Conservation (phyloP, 2,329 filamentous ascomycete species). For the Pseudopithomyces maydicus region DNA sequence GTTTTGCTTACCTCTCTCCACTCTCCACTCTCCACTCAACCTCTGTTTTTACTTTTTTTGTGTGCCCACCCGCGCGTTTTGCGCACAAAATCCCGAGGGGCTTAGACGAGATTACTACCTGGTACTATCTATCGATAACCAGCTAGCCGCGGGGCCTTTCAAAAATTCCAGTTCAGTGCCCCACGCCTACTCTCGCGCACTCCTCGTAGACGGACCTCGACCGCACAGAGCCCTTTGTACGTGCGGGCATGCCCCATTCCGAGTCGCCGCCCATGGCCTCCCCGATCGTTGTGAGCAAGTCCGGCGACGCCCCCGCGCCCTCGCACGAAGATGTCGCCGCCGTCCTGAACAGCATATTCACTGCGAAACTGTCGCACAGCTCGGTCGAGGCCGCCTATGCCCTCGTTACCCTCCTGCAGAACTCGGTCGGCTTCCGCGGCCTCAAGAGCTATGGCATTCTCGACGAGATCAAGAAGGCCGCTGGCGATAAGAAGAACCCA, state of each 20-base stretch:
- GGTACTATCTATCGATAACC: conserved; percentile 5
- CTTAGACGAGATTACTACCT: conserved; percentile 2
- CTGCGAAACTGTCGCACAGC: conserved; percentile 58
- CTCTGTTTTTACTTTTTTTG: not conserved
- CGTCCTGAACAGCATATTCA: conserved; percentile 52
- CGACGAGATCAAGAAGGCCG: conserved; percentile 73
- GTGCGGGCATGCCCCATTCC: conserved; percentile 53
- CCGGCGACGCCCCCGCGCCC: conserved; percentile 48
- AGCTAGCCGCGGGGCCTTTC: not conserved
- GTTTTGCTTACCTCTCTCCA: not conserved
- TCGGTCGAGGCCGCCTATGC: conserved; percentile 68
- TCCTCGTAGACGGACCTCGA: not conserved
- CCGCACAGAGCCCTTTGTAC: not conserved
- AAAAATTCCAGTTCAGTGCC: conserved; percentile 5
- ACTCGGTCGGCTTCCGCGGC: conserved; percentile 68
- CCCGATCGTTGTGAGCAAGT: conserved; percentile 53
- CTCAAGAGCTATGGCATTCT: conserved; percentile 66
- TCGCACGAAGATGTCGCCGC: conserved; percentile 52
- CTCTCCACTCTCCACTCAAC: conserved; percentile 1
- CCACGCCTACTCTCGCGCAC: conserved; percentile 3
- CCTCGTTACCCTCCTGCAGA: conserved; percentile 66
- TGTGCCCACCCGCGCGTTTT: not conserved
- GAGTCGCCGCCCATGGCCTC: conserved; percentile 57
- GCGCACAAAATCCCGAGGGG: not conserved
- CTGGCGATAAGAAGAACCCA: conserved; percentile 91